Conservation (phyloP, 805 yeast species). For the Yarrowia alimentaria region DNA sequence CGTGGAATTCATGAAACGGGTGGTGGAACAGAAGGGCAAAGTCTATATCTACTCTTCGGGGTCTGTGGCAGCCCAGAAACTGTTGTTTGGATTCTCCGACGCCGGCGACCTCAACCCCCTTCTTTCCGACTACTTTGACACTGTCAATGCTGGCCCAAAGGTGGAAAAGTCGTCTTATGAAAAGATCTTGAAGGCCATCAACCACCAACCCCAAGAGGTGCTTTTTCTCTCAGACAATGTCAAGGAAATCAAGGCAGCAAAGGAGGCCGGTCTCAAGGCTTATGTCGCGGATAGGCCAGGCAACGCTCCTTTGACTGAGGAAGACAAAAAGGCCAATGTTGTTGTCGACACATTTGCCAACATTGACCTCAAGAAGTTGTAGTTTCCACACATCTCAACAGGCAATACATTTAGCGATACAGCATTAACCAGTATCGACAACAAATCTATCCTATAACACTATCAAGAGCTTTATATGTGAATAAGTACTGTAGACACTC, state of each 20-base stretch:
- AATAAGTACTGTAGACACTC: no score
- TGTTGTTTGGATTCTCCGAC: conserved; percentile 51
- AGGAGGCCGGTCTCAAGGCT: conserved; percentile 58
- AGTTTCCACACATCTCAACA: no score
- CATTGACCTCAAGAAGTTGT: no score
- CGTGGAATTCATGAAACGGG: conserved; percentile 48
- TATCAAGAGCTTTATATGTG: no score
- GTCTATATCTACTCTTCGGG: conserved; percentile 87
- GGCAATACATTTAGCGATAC: no score
- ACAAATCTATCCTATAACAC: no score
- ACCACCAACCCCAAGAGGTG: conserved; percentile 39
- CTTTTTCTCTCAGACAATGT: conserved; percentile 80
- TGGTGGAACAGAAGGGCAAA: conserved; percentile 27
- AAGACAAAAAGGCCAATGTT: conserved; percentile 4
- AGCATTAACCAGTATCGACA: no score
- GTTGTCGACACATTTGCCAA: not conserved
- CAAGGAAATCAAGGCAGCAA: conserved; percentile 73
- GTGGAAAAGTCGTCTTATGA: conserved; percentile 55
- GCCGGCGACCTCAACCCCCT: conserved; percentile 51
- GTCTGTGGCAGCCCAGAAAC: conserved; percentile 78
- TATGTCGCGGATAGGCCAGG: conserved; percentile 71
- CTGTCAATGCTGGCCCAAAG: conserved; percentile 78
- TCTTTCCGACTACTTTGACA: conserved; percentile 75
- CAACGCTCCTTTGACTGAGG: conserved; percentile 45
- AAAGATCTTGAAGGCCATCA: conserved; percentile 50